Conservation (phyloP, 768 basidiomycete genomes). For the Mycena galericulata region DNA sequence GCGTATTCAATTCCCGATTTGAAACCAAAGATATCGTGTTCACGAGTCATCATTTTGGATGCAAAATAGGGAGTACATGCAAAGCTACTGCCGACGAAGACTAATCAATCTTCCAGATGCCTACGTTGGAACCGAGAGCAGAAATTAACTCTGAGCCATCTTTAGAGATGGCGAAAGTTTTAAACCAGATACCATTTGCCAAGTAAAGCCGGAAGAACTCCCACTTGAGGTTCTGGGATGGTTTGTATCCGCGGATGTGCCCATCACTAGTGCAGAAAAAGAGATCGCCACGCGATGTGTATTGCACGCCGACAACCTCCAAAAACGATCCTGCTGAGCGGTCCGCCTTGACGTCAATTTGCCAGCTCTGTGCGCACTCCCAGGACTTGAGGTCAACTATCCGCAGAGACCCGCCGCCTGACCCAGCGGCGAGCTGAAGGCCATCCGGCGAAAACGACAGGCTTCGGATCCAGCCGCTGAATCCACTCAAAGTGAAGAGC, state of each 20-base stretch:
- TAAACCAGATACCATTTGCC: background rate
- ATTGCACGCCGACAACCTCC: slow-evolving; percentile 2
- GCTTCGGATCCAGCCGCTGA: slow-evolving; percentile 21
- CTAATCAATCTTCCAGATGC: slow-evolving; percentile 15
- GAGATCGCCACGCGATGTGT: slow-evolving; percentile 20
- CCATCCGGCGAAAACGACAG: slow-evolving; percentile 30
- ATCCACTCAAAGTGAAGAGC: slow-evolving; percentile 26
- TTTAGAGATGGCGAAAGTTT: background rate
- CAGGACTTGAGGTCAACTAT: slow-evolving; percentile 28
- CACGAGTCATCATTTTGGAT: no score
- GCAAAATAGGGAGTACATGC: no score
- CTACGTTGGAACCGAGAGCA: background rate
- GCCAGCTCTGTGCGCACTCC: slow-evolving; percentile 21
- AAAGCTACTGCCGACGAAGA: no score
- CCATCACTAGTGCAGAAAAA: slow-evolving; percentile 21
- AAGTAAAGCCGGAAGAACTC: background rate
- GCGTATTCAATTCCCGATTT: no score
- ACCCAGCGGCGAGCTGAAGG: slow-evolving; percentile 22
- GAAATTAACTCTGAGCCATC: slow-evolving; percentile 2
- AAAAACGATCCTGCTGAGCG: background rate
- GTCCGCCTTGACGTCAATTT: slow-evolving; percentile 16
- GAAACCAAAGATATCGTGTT: no score
- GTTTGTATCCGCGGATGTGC: slow-evolving; percentile 10
- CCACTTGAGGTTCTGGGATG: slow-evolving; percentile 7
- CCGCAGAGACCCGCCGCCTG: slow-evolving; percentile 2